Base-by-base conservation (phyloP, 2,329 filamentous ascomycete genomes). In the Alternaria conjuncta region DNA sequence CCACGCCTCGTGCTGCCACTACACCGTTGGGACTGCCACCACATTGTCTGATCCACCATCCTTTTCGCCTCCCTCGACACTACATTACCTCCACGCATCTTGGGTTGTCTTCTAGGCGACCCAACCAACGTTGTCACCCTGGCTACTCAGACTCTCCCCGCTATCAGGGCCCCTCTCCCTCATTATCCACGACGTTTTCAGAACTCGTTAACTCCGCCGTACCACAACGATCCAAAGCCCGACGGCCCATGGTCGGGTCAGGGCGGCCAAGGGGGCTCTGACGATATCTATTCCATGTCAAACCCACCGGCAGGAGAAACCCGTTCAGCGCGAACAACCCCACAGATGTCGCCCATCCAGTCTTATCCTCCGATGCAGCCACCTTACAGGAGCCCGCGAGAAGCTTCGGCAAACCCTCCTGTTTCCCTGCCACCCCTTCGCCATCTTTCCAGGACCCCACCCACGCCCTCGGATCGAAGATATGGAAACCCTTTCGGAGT, bases 401-500 rank as follows among this genome's bases (percentile, higher is more conserved):
- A 74, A 61, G 68, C 60, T 15, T 54, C 67, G 15, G 32, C 49
- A n/a, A 66, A 61, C 20, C 57, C 65, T 25, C 64, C 70, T 5
- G 55, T 79, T 20, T 77, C 76, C 13, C 71, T 80, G 13, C 78
- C 78, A 15, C 74, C 78, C 20, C 63, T 80, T 21, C 73, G 75
- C n/a, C 73, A 79, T 13, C 60, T 78, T 13, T 78, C 78, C 26
- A 74, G 60, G 43, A 78, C 76, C n/a, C 76, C 78, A 26, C 75
- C 77, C 36, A 77, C 75, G 18, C 76, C 76, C 5, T 72, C 72
- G 1, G 72, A 75, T 26, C 70, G 71, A 47, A 70, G 77, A 63
- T 57, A 70, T 45, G 76, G 72, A 32, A 76, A 81, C 56, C 75
- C 80, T 4, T 72, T 81, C 12, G 82, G 81, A 10, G 76, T 85